Evolutionary conservation across 169 alveolate genomes (phyloP), one percentile per base, ranked within the genome.

Genomic region (Cryptosporidium xiaoi): DNA sequence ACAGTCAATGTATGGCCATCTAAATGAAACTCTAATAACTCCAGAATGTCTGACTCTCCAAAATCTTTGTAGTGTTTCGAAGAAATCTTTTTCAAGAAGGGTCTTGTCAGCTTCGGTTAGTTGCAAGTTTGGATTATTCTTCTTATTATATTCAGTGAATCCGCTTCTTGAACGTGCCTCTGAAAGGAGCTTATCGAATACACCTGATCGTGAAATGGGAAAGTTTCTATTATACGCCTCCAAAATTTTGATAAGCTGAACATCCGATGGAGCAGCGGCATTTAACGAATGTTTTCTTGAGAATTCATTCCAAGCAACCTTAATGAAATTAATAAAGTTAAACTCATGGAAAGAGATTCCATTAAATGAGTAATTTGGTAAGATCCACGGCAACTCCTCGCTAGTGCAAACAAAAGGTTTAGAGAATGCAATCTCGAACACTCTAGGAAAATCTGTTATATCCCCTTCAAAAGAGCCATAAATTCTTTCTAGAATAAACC

Each of bases 331-430:
- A 0, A 69, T 18, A 12, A 69, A 69, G 66, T 69, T 69, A 62
- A 69, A 69, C 13, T 55, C 36, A 13, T 24, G 50, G 36, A 69
- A 69, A 55, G 83, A 51, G 1, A 69, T 29, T 44, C 64, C 65
- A 10, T 40, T 16, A n/a, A 27, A 69, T 20, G 31, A 40, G n/a
- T 51, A 2, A 7, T 15, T 18, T 1, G 83, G 67, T 2, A 27
- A 1, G 29, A 33, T 0, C 83, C 83, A 69, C 7, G 83, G 83
- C 8, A 69, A 46, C 12, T 69, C 67, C 18, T 53, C n/a, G 12
- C 56, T 66, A 3, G 8, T 31, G 16, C 83, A 69, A 3, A 69
- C 83, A 53, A 69, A 51, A 3, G 83, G 83, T 51, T 33, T 69
- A 5, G 68, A 53, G 24, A 69, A 69, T 2, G 67, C 31, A 16